Evolutionary conservation across 2,329 filamentous ascomycete genomes (phyloP).

Genomic region (Eutypa lata): DNA sequence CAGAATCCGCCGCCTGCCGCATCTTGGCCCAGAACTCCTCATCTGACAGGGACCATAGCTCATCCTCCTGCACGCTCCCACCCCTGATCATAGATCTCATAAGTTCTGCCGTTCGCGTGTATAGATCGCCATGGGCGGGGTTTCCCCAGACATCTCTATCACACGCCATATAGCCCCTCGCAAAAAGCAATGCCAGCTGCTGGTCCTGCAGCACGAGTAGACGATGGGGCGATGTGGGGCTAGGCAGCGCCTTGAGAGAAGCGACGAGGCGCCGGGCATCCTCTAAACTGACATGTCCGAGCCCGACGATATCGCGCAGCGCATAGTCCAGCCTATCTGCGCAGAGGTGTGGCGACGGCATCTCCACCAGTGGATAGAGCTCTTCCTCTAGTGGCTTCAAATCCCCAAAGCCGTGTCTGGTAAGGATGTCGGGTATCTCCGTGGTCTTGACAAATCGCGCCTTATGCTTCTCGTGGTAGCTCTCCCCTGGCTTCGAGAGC

Average conservation of each 20-base stretch:
- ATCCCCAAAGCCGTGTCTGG: conserved; percentile 26
- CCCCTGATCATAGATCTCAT: conserved; percentile 21
- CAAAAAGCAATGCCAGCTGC: conserved; percentile 26
- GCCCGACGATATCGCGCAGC: conserved; percentile 32
- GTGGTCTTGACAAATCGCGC: conserved; percentile 31
- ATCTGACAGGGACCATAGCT: conserved; percentile 33
- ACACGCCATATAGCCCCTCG: conserved; percentile 29
- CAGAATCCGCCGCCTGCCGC: conserved; percentile 14
- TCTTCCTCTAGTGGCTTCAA: conserved; percentile 32
- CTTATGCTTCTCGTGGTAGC: conserved; percentile 39
- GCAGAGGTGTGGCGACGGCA: conserved; percentile 34
- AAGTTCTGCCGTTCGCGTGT: conserved; percentile 28
- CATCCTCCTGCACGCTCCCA: conserved; percentile 24
- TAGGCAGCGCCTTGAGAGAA: conserved; percentile 27
- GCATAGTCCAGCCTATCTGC: conserved; percentile 38
- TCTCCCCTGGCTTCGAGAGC: conserved; percentile 33
- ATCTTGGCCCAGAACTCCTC: conserved; percentile 32
- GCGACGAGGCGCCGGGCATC: conserved; percentile 25
- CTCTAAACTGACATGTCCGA: conserved; percentile 26
- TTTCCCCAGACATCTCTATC: conserved; percentile 37
- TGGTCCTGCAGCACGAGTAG: conserved; percentile 30
- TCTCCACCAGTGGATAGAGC: conserved; percentile 35
- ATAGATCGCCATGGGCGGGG: conserved; percentile 33
- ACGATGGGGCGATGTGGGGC: conserved; percentile 18
- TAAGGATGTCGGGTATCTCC: conserved; percentile 29